Base-by-base conservation (phyloP, 139 green algal genomes). In the Chlamydomonas sphaeroides region DNA sequence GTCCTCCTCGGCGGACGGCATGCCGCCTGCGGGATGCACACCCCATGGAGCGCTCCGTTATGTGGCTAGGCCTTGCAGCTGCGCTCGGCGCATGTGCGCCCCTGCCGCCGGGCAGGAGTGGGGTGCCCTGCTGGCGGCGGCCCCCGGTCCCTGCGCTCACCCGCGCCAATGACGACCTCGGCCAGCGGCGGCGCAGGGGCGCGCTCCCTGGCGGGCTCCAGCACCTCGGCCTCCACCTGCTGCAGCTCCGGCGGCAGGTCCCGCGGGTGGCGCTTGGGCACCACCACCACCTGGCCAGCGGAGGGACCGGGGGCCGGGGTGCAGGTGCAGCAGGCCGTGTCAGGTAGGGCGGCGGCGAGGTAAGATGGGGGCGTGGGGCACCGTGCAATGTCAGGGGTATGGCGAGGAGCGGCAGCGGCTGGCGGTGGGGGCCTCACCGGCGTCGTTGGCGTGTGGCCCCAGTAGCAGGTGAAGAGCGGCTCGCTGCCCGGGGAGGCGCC, bases 381-480 rank as follows among this genome's bases (percentile, higher is more conserved):
- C 10, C 45, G 14, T 51, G 45, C 10, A 51, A 51, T 14, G 45
- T n/a, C n/a, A n/a, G n/a, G n/a, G n/a, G n/a, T n/a, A n/a, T n/a
- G n/a, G n/a, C n/a, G n/a, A n/a, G n/a, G n/a, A n/a, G n/a, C n/a
- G n/a, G n/a, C n/a, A n/a, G n/a, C n/a, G n/a, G n/a, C n/a, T n/a
- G n/a, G n/a, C n/a, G n/a, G n/a, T n/a, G n/a, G n/a, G n/a, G n/a
- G 45, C 45, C 73, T 7, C 32, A 81, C 76, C 63, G 76, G 76
- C 6, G 76, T 83, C 45, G 63, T 83, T 23, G 76, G 33, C 17
- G 63, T 67, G 63, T 83, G 45, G 32, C 76, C 76, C 63, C 63
- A 83, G 76, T 83, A 83, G 76, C 76, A 83, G 21, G 76, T 83
- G 63, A 83, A 83, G 1, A 83, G 26, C 28, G 76, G 76, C 63